These are phyloP conservation scores for Fusarium goolgardi DNA, from an alignment of 2,329 filamentous ascomycete species.

Conservation along the genomic window DNA sequence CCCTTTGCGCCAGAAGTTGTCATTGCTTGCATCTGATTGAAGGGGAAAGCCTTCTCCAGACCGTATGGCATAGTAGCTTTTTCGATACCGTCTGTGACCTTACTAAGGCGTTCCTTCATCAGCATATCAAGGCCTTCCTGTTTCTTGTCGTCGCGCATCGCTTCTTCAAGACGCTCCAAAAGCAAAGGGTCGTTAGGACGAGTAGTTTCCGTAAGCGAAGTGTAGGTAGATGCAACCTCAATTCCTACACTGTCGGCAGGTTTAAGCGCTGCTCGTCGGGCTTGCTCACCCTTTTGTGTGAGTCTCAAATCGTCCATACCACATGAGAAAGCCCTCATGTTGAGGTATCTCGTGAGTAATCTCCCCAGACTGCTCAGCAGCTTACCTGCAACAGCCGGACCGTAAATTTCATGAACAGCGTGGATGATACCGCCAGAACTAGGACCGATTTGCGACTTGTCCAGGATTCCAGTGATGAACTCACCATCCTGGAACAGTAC, in stretches of 20 bases:
- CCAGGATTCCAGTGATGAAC: constrained; percentile 88
- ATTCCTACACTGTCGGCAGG: constrained; percentile 77
- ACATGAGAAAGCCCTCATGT: constrained; percentile 95
- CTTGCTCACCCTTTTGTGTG: constrained; percentile 80
- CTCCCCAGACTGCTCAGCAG: constrained; percentile 90
- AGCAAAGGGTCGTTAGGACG: constrained; percentile 77
- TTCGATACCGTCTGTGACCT: constrained; percentile 83
- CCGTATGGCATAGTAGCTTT: constrained; percentile 81
- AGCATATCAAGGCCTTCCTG: constrained; percentile 90
- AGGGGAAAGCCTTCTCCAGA: constrained; percentile 91
- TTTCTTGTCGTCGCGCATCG: constrained; percentile 90
- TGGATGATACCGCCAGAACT: constrained; percentile 89
- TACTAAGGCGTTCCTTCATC: constrained; percentile 76
- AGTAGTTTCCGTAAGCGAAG: constrained; percentile 77
- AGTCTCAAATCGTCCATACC: constrained; percentile 96
- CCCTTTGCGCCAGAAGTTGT: constrained; percentile 97
- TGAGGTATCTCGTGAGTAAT: constrained; percentile 86
- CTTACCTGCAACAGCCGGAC: constrained; percentile 85
- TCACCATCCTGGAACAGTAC: constrained; percentile 90
- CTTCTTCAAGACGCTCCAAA: constrained; percentile 83
- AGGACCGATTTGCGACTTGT: constrained; percentile 95
- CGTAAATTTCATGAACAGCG: constrained; percentile 92
- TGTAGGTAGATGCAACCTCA: constrained; percentile 86
- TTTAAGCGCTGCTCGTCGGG: constrained; percentile 74
- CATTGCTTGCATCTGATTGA: constrained; percentile 99